Evolutionary conservation across 345 rosid genomes (phyloP).

Genomic region (Eucalyptus lansdowneana): DNA sequence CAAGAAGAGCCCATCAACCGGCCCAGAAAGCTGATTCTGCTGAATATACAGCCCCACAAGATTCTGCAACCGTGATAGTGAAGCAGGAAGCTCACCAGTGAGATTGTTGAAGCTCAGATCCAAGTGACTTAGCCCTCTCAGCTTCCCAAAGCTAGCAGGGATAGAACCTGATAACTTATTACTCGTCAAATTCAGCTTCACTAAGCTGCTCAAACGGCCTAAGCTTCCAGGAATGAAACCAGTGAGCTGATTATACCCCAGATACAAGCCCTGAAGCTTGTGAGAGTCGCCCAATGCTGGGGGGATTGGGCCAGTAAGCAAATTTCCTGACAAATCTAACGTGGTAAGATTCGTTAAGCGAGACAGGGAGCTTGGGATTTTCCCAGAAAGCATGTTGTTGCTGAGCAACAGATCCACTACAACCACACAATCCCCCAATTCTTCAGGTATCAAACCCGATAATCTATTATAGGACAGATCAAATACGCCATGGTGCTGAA

Average conservation of each 20-base stretch:
- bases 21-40: conserved; percentile 50
- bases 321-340: conserved; percentile 68
- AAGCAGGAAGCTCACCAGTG: conserved; percentile 46
- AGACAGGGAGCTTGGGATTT: conserved; percentile 64
- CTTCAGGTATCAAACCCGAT: conserved; percentile 63
- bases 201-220: conserved; percentile 48
- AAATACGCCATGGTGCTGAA: conserved; percentile 81
- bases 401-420: conserved; percentile 54
- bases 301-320: conserved; percentile 55
- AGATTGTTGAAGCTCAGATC: conserved; percentile 69
- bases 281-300: conserved; percentile 34
- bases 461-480: conserved; percentile 60
- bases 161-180: conserved; percentile 45
- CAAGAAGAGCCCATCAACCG: conserved; percentile 20
- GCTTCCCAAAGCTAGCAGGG: conserved; percentile 57
- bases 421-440: conserved; percentile 57
- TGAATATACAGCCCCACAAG: conserved; percentile 72
- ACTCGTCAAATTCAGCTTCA: conserved; percentile 64
- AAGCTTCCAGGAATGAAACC: conserved; percentile 67
- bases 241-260: conserved; percentile 57
- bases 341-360: conserved; percentile 52
- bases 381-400: conserved; percentile 61
- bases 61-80: conserved; percentile 41
- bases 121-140: conserved; percentile 64
- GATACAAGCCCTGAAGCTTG: conserved; percentile 73